phyloP scores from a whole-genome alignment of 129 eudicot genomes.

The Smallanthus sonchifolius region DNA sequence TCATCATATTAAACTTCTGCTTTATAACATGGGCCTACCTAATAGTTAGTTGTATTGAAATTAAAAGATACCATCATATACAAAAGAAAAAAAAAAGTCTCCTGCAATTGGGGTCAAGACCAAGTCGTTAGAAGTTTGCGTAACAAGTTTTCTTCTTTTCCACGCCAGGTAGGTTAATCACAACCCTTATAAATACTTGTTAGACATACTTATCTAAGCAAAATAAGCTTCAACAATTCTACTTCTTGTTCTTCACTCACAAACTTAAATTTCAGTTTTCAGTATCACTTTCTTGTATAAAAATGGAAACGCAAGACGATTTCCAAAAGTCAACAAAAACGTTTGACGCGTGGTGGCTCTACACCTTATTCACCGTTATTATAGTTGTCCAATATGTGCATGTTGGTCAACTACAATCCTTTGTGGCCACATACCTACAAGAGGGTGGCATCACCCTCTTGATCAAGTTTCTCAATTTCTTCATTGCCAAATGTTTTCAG shows the following conservation, averaged over 20 bases:
- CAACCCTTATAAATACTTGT: neutral
- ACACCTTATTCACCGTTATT: neutral
- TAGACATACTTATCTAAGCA: neutral
- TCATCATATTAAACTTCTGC: neutral
- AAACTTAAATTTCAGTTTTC: neutral
- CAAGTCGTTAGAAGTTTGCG: constrained; percentile 10
- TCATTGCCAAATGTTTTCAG: constrained; percentile 28
- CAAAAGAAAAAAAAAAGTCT: neutral
- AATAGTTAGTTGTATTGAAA: neutral
- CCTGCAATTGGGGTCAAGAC: neutral
- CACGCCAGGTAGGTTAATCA: neutral
- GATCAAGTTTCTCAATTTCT: constrained; percentile 30
- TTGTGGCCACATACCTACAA: neutral
- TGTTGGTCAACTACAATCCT: neutral
- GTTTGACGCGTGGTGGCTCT: neutral
- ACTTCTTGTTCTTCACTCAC: neutral
- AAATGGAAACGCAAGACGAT: neutral
- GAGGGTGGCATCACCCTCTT: constrained; percentile 20
- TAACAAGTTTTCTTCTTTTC: neutral
- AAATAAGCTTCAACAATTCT: neutral
- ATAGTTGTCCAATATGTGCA: neutral
- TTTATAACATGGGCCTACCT: neutral
- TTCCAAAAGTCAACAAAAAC: neutral
- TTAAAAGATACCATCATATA: neutral
- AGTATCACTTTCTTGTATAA: neutral